Conservation (phyloP, 441 rosid species). For the Gossypium trilobum region DNA sequence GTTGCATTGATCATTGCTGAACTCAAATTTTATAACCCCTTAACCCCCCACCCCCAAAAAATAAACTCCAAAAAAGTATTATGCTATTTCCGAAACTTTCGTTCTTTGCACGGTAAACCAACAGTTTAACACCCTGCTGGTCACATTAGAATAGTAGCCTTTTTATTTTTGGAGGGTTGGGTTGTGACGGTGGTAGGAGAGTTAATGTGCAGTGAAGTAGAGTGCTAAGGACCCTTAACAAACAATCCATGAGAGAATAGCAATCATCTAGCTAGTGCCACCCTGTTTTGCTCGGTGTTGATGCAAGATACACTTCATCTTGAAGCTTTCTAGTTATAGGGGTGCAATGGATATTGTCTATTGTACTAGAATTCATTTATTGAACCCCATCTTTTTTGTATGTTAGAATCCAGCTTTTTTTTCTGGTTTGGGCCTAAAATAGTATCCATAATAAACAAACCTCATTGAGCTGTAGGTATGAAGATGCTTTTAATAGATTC, state of each 20-base stretch:
- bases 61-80: background rate
- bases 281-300: background rate
- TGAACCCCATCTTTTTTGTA: background rate
- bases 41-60: background rate
- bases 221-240: background rate
- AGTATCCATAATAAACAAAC: conserved; percentile 19
- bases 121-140: background rate
- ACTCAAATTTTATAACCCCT: background rate
- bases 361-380: background rate
- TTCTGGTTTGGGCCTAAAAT: background rate
- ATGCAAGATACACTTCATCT: background rate
- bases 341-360: background rate
- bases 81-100: background rate
- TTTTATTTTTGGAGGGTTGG: background rate
- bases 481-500: conserved; percentile 93
- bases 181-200: background rate
- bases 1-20: background rate
- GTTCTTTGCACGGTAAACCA: background rate
- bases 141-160: background rate
- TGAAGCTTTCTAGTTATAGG: background rate
- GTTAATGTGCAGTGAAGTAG: background rate
- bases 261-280: background rate
- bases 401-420: conserved; percentile 7
- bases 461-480: conserved; percentile 52
- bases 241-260: background rate